A percentile compares a stretch with the other conserved stretches of the same genome.
Evolutionary conservation across 441 rosid genomes (phyloP).

Genomic region (Pelargonium myrrhifolium): DNA sequence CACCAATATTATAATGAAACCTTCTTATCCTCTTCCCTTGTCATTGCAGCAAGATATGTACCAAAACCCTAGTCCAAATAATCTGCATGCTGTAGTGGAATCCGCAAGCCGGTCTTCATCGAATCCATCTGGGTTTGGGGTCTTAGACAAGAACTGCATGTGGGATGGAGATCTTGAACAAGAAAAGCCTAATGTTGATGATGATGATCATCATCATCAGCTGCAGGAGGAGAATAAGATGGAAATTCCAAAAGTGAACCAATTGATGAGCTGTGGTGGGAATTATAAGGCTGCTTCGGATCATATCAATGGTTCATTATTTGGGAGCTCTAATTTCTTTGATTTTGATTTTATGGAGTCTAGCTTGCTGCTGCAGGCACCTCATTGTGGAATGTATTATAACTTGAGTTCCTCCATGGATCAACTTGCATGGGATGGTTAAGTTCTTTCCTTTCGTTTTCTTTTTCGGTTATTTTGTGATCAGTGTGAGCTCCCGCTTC

Average conservation of each 20-base stretch:
- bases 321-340: neutral
- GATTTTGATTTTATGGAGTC: neutral
- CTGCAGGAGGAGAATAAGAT: too few relatives aligned
- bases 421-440: neutral
- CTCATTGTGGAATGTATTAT: neutral
- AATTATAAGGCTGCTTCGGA: too few relatives aligned
- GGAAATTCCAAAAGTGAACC: neutral
- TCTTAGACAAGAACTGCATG: neutral
- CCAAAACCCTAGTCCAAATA: too few relatives aligned
- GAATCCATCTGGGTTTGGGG: neutral
- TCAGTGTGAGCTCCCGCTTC: too few relatives aligned
- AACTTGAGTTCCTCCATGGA: neutral
- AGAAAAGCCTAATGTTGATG: neutral
- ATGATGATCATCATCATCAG: neutral
- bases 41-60: too few relatives aligned
- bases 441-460: neutral
- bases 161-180: conserved; percentile 1
- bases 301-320: too few relatives aligned
- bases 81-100: neutral
- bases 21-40: too few relatives aligned
- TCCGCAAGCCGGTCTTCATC: too few relatives aligned
- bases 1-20: too few relatives aligned
- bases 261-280: neutral
- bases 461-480: neutral
- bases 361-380: neutral